Evolutionary conservation across 768 basidiomycete genomes (phyloP).

Genomic region (Kwoniella botswanensis): DNA sequence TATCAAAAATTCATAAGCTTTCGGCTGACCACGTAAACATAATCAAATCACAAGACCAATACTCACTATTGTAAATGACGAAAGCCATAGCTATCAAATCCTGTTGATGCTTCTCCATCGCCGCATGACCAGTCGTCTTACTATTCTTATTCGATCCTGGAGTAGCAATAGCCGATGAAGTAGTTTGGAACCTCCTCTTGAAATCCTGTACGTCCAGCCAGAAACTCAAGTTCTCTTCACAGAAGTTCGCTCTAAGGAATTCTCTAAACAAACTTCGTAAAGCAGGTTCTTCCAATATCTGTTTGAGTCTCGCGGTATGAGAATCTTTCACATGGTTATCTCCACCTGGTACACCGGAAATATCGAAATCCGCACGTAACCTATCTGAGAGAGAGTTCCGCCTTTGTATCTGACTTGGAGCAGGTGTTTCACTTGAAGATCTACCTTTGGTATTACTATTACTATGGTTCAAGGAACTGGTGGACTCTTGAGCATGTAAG

Average conservation of each 20-base stretch:
- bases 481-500: conserved; percentile 64
- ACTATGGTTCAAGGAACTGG: conserved; percentile 62
- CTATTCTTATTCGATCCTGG: conserved; percentile 51
- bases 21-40: not conserved
- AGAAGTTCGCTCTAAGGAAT: conserved; percentile 90
- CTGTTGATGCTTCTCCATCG: conserved; percentile 98
- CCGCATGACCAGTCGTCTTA: conserved; percentile 60
- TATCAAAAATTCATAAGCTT: conserved; percentile 2
- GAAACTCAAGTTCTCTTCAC: conserved; percentile 96
- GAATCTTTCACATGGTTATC: conserved; percentile 70
- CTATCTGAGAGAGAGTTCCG: conserved; percentile 27
- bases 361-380: conserved; percentile 33
- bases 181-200: conserved; percentile 92
- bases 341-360: conserved; percentile 31
- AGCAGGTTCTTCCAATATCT: conserved; percentile 90
- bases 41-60: not conserved
- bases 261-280: conserved; percentile 90
- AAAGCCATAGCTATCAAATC: conserved; percentile 92
- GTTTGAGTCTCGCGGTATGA: conserved; percentile 85
- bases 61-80: conserved; percentile 63
- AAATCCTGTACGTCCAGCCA: conserved; percentile 98
- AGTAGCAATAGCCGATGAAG: conserved; percentile 78
- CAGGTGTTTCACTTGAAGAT: conserved; percentile 20
- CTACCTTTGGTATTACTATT: conserved; percentile 5
- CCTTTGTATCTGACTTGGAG: conserved; percentile 15